A percentile compares a stretch with the other conserved stretches of the same genome.
These are phyloP conservation scores for Phytopythium ostracodes DNA, from an alignment of 352 stramenopile genomes.

Conservation along the genomic window DNA sequence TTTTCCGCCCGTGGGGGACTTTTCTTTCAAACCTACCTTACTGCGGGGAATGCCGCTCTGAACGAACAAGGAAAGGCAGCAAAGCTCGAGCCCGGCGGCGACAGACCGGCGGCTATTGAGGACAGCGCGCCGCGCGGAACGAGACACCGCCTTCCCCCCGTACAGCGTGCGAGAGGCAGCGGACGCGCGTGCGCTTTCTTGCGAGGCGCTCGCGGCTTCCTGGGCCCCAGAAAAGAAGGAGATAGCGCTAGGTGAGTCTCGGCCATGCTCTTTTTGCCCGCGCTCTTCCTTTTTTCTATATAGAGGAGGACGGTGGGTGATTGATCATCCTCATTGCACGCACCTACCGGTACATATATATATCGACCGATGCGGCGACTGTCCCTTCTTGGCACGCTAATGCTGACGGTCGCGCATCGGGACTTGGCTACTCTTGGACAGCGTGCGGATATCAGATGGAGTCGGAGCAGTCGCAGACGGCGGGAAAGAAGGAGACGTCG, in stretches of 20 bases:
- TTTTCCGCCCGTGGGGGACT: not conserved
- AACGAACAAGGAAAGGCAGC: conserved; percentile 3
- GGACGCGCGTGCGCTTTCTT: not conserved
- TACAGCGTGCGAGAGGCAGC: not conserved
- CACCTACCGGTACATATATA: not conserved
- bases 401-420: not conserved
- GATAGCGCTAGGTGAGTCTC: not conserved
- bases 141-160: not conserved
- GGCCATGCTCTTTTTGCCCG: not conserved
- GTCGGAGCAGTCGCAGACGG: not conserved
- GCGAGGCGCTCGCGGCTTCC: not conserved
- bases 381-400: not conserved
- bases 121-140: not conserved
- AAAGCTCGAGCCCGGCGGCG: not conserved
- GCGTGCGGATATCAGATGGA: conserved; percentile 4
- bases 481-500: not conserved
- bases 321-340: not conserved
- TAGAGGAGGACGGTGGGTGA: not conserved
- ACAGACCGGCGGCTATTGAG: not conserved
- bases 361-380: not conserved
- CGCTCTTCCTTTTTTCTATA: not conserved
- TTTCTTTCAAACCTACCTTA: not conserved
- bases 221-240: not conserved
- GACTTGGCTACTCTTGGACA: not conserved
- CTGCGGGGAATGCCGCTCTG: conserved; percentile 4